Conservation (phyloP, 202 grass and related monocot genomes). For the Thinopyrum obtusiflorum region DNA sequence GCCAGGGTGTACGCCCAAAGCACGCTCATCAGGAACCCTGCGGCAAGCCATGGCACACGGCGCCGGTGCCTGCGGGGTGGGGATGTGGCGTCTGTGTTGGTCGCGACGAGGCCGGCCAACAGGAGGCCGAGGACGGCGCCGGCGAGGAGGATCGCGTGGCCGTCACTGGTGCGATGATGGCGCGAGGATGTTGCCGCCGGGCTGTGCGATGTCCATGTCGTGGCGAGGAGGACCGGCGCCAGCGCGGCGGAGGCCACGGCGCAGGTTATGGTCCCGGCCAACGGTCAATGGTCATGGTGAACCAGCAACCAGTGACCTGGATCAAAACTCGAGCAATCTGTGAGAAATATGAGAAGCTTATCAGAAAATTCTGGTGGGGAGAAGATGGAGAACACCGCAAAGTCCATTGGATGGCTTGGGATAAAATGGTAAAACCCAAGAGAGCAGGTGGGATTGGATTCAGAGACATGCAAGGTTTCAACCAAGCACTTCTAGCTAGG, state of each 20-base stretch:
- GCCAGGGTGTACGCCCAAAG: constrained; percentile 81
- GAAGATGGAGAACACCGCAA: too few species aligned
- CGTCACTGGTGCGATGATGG: background rate
- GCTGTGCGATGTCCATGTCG: constrained; percentile 42
- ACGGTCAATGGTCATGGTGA: too few species aligned
- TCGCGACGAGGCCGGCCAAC: constrained; percentile 11
- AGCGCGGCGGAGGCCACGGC: constrained; percentile 57
- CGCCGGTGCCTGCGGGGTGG: constrained; percentile 27
- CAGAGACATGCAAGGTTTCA: too few species aligned
- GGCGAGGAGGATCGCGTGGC: constrained; percentile 13
- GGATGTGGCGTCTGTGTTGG: constrained; percentile 15
- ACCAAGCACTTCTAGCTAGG: too few species aligned
- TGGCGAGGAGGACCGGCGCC: constrained; percentile 58
- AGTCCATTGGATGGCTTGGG: too few species aligned
- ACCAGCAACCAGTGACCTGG: too few species aligned
- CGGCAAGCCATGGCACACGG: constrained; percentile 64
- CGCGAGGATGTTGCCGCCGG: background rate
- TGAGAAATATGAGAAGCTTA: too few species aligned
- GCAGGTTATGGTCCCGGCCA: too few species aligned
- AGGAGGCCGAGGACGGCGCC: constrained; percentile 33
- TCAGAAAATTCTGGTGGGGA: too few species aligned
- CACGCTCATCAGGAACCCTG: constrained; percentile 84
- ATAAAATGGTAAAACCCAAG: too few species aligned
- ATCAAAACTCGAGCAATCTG: too few species aligned
- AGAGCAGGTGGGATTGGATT: too few species aligned